These are phyloP conservation scores for Cutaneotrichosporon dermatis DNA, from an alignment of 1,284 basidiomycete genomes.

Conservation along the genomic window DNA sequence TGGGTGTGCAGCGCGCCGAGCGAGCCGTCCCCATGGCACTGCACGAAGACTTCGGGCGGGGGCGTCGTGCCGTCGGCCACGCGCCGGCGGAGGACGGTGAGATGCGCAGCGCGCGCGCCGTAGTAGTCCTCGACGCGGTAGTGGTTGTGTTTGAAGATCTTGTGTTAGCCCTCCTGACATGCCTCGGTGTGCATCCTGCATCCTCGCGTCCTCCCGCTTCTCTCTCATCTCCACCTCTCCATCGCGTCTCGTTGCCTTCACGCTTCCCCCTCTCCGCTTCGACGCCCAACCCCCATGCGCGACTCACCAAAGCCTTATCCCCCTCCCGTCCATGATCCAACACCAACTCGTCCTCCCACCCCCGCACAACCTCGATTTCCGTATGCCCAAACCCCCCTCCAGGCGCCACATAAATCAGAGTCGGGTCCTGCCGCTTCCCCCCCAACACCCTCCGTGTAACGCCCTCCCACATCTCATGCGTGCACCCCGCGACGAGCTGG, in stretches of 20 bases:
- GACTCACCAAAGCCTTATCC: constrained; percentile 22
- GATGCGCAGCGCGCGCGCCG: constrained; percentile 10
- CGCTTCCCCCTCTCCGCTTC: no score
- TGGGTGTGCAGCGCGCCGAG: constrained; percentile 28
- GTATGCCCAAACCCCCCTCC: background rate
- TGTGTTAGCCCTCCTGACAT: no score
- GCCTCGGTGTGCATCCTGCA: no score
- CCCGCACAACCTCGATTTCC: background rate
- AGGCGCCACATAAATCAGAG: constrained; percentile 2
- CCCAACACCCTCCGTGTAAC: background rate
- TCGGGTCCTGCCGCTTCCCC: background rate
- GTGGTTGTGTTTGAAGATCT: constrained; percentile 9
- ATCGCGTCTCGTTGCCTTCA: no score
- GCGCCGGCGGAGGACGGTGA: constrained; percentile 15
- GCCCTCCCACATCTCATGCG: constrained; percentile 11
- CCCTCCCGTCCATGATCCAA: constrained; percentile 11
- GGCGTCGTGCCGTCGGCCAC: background rate
- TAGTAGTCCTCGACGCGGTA: constrained; percentile 22
- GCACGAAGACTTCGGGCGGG: constrained; percentile 20
- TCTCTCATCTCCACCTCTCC: no score
- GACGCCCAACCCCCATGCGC: no score
- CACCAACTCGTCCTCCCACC: constrained; percentile 3
- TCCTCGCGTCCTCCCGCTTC: no score
- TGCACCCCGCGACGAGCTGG: constrained; percentile 2
- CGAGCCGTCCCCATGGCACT: constrained; percentile 27